These are phyloP conservation scores for Cornus florida DNA, from an alignment of 148 eudicot genomes.

Conservation along the genomic window DNA sequence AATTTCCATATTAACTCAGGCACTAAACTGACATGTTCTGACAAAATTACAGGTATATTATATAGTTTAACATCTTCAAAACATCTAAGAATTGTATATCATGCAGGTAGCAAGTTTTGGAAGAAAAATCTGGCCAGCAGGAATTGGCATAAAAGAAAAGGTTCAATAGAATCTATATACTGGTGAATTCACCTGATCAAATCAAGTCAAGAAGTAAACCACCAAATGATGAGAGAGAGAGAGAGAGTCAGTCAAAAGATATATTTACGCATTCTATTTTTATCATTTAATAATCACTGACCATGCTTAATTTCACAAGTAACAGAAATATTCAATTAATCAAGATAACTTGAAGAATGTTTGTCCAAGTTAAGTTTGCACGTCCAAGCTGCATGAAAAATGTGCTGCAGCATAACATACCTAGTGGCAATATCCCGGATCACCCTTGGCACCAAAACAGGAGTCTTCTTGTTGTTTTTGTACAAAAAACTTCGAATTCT, in stretches of 20 bases:
- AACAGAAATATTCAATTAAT: not conserved
- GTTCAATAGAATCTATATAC: not conserved
- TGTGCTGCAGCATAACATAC: constrained; percentile 29
- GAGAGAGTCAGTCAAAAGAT: not conserved
- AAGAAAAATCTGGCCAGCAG: not conserved
- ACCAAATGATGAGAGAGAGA: not conserved
- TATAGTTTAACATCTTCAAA: not conserved
- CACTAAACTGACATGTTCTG: not conserved
- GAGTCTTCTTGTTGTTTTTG: constrained; percentile 70
- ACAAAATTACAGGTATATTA: not conserved
- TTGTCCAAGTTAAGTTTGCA: not conserved
- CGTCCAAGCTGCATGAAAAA: not conserved
- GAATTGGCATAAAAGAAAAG: not conserved
- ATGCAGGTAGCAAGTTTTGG: no score
- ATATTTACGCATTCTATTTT: not conserved
- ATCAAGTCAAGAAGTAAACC: not conserved
- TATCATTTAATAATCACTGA: no score
- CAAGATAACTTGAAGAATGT: not conserved
- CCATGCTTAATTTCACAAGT: not conserved
- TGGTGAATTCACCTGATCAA: not conserved
- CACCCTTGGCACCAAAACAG: constrained; percentile 77
- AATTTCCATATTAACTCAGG: not conserved
- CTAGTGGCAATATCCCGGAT: constrained; percentile 64
- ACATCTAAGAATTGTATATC: no score
- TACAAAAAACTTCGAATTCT: constrained; percentile 64